Evolutionary conservation across 148 eudicot species (phyloP).

Genomic region (Chenopodium formosanum): DNA sequence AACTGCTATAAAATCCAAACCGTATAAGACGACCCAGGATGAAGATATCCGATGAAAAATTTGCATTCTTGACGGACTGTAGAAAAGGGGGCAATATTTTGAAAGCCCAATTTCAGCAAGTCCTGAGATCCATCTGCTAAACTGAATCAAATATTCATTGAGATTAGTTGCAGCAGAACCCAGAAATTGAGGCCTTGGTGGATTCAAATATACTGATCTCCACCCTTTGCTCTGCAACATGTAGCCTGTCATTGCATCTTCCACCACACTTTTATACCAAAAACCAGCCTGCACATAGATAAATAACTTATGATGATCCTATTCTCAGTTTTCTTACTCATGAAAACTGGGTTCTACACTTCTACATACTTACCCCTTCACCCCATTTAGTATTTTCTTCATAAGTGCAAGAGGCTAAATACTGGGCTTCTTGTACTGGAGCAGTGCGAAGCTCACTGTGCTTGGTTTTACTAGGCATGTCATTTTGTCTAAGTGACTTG

Average conservation of each 20-base stretch:
- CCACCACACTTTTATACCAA: conserved; percentile 41
- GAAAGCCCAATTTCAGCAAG: conserved; percentile 37
- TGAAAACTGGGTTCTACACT: too few relatives aligned
- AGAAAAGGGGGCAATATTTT: conserved; percentile 37
- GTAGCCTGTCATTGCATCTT: conserved; percentile 50
- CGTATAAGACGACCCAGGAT: conserved; percentile 25
- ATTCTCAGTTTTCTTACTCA: too few relatives aligned
- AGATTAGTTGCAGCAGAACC: conserved; percentile 50
- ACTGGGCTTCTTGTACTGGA: too few relatives aligned
- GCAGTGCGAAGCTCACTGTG: too few relatives aligned
- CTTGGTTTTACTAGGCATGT: too few relatives aligned
- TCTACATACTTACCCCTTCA: too few relatives aligned
- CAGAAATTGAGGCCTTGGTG: conserved; percentile 45
- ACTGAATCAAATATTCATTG: conserved; percentile 42
- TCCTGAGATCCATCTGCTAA: conserved; percentile 45
- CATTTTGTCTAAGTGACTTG: too few relatives aligned
- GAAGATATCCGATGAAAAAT: conserved; percentile 40
- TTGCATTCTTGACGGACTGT: conserved; percentile 34
- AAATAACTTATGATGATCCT: background rate
- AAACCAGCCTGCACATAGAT: conserved; percentile 46
- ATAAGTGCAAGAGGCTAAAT: too few relatives aligned
- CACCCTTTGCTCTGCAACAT: conserved; percentile 49
- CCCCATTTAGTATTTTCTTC: too few relatives aligned
- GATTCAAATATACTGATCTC: conserved; percentile 47
- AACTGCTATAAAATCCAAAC: conserved; percentile 25